Evolutionary conservation across 2,329 filamentous ascomycete genomes (phyloP).

Genomic region (Colletotrichum sp.): DNA sequence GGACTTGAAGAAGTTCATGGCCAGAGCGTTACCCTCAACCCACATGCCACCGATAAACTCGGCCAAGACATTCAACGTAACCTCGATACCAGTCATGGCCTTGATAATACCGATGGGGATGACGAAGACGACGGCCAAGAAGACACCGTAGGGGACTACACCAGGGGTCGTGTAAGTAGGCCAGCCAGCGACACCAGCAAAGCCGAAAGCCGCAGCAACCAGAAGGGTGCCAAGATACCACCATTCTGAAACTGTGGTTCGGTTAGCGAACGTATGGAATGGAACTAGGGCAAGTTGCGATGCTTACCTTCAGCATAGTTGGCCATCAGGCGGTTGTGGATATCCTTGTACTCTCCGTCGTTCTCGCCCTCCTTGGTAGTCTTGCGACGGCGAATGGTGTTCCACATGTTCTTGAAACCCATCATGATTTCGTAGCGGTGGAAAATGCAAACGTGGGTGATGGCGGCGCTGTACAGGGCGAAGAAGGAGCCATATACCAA

Average conservation of each 20-base stretch:
- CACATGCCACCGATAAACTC: conserved; percentile 52
- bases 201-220: conserved; percentile 37
- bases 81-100: conserved; percentile 46
- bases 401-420: conserved; percentile 30
- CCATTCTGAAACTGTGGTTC: conserved; percentile 40
- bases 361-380: conserved; percentile 22
- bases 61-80: conserved; percentile 50
- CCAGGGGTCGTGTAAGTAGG: conserved; percentile 44
- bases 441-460: conserved; percentile 34
- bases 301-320: conserved; percentile 30
- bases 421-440: conserved; percentile 32
- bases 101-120: conserved; percentile 49
- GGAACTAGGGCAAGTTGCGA: too few relatives aligned
- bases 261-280: not conserved
- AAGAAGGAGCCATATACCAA: conserved; percentile 36
- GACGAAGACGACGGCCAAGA: conserved; percentile 46
- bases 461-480: conserved; percentile 30
- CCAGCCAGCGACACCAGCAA: conserved; percentile 43
- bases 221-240: conserved; percentile 42
- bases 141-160: conserved; percentile 45
- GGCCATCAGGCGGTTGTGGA: conserved; percentile 37
- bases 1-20: conserved; percentile 52
- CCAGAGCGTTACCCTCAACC: conserved; percentile 47
- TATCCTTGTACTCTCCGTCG: conserved; percentile 41
- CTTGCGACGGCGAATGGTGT: conserved; percentile 33